These are phyloP conservation scores for Geum urbanum DNA, from an alignment of 306 rosid genomes.

Conservation along the genomic window DNA sequence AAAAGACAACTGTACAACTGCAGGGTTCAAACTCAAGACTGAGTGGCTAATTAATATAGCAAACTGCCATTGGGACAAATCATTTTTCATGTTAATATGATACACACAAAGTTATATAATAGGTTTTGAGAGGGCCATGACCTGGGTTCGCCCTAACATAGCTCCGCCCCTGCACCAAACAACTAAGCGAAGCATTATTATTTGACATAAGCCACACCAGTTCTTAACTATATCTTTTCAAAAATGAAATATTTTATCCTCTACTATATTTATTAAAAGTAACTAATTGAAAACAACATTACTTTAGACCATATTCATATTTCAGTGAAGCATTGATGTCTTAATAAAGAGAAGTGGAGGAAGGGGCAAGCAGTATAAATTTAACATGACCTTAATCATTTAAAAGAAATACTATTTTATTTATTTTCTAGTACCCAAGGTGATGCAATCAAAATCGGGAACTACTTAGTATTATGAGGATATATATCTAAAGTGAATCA, in stretches of 20 bases:
- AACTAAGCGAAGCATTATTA: background rate
- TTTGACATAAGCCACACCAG: background rate
- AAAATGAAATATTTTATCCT: background rate
- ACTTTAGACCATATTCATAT: background rate
- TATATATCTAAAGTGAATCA: background rate
- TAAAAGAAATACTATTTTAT: too few species aligned
- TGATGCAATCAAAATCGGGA: background rate
- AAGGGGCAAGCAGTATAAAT: background rate
- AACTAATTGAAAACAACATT: background rate
- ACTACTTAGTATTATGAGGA: background rate
- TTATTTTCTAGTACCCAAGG: background rate
- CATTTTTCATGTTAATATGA: too few species aligned
- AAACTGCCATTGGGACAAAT: too few species aligned
- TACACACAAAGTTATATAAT: too few species aligned
- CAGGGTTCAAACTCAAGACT: too few species aligned
- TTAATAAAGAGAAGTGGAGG: background rate
- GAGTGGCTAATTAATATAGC: too few species aligned
- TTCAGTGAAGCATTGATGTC: background rate
- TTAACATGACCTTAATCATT: background rate
- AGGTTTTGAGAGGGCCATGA: too few species aligned
- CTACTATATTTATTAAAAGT: background rate
- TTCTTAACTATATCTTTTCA: background rate
- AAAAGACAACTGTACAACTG: too few species aligned
- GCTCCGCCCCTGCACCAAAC: too few species aligned
- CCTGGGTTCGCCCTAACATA: too few species aligned